Evolutionary conservation across 441 rosid genomes (phyloP), one percentile per base, ranked within the genome.

Genomic region (Erodium moschatum): DNA sequence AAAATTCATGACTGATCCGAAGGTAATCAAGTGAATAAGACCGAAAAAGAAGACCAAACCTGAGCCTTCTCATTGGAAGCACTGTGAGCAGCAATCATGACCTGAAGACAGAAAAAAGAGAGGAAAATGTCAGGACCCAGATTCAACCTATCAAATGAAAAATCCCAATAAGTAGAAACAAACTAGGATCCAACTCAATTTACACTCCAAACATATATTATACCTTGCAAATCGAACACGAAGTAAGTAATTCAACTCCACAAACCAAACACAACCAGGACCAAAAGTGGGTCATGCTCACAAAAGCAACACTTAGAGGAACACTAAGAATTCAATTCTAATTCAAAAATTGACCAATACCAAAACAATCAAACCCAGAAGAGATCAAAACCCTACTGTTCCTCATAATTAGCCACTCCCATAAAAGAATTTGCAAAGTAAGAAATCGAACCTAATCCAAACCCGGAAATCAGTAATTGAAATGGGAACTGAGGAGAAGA

Each of bases 1-100:
- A 4, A 38, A 38, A n/a, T n/a, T n/a, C 48, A 13, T 16, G 8
- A 24, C 27, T 24, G 27, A 24, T 2, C 27, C 27, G 2, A 24
- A 24, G 27, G 27, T 24, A 24, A 24, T 24, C 0, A 2, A 0
- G 2, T 24, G 27, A 2, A 24, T 24, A 24, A 24, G 27, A 24
- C 1, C 4, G 21, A 4, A 4, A 13, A 18, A 6, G 12, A 60
- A 60, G 27, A 6, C 35, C 76, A 66, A 65, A 90, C 99, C 96
- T 90, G 97, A 10, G 91, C 86, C 78, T 86, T 91, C 87, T 91
- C 97, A 83, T 86, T 91, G 4, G 96, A 89, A 70, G 86, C 92
- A 83, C 85, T 89, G 74, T 70, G 85, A 0, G 89, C 81, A 56
- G 95, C 96, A 69, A 91, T 86, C 83, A 80, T 80, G 78, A 95